Percentiles rank a stretch among this genome's conserved stretches.
These are phyloP conservation scores for Monascus ruber DNA, from an alignment of 2,329 filamentous ascomycete species.

Conservation along the genomic window DNA sequence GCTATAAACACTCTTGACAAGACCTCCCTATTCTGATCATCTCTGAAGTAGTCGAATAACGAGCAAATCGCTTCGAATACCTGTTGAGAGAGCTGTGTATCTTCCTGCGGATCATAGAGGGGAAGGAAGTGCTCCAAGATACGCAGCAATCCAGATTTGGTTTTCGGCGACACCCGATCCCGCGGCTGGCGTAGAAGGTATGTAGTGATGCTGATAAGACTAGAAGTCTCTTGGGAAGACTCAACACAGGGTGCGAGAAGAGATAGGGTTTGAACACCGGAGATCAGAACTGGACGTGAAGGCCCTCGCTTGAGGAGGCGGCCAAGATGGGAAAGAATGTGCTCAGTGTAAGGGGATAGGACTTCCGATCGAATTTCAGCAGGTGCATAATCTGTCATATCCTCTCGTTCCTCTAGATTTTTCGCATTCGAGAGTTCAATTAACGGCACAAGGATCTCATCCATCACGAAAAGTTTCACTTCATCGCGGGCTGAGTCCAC, in stretches of 20 bases:
- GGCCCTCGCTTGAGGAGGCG: slow-evolving; percentile 45
- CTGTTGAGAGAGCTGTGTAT: slow-evolving; percentile 47
- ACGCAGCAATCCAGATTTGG: slow-evolving; percentile 68
- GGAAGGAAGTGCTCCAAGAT: slow-evolving; percentile 74
- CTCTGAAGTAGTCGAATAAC: slow-evolving; percentile 83
- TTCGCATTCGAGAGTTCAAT: slow-evolving; percentile 48
- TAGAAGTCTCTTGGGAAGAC: slow-evolving; percentile 52
- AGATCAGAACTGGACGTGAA: slow-evolving; percentile 64
- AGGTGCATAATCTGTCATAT: slow-evolving; percentile 28
- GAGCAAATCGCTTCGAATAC: slow-evolving; percentile 67
- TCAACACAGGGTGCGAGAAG: slow-evolving; percentile 60
- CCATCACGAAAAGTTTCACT: slow-evolving; percentile 71
- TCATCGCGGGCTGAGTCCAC: slow-evolving; percentile 69
- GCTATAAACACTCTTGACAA: slow-evolving; percentile 62
- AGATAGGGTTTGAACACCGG: slow-evolving; percentile 69
- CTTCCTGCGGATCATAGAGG: slow-evolving; percentile 46
- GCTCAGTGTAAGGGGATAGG: slow-evolving; percentile 49
- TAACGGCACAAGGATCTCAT: slow-evolving; percentile 59
- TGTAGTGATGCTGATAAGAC: slow-evolving; percentile 66
- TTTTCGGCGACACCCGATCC: slow-evolving; percentile 66
- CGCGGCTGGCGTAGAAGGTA: slow-evolving; percentile 79
- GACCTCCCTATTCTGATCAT: slow-evolving; percentile 62
- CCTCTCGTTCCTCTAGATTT: slow-evolving; percentile 41
- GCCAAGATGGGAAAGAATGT: slow-evolving; percentile 47
- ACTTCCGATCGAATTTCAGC: slow-evolving; percentile 26